A percentile compares a stretch with the other conserved stretches of the same genome.
These are phyloP conservation scores for Verticillium isaacii DNA, from an alignment of 2,329 filamentous ascomycete genomes.

Conservation along the genomic window DNA sequence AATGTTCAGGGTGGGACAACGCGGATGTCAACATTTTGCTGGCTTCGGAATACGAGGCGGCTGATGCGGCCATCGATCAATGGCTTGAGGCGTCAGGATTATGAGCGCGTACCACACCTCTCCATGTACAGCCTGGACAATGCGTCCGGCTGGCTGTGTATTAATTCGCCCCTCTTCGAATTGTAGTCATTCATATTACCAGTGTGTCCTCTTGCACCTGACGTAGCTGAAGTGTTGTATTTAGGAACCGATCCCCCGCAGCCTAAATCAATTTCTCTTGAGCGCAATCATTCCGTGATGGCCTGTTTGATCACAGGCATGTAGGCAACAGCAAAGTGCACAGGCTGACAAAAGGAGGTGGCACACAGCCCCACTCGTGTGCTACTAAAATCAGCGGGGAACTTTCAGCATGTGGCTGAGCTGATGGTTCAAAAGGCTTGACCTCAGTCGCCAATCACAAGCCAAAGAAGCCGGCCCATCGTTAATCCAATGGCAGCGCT, in stretches of 20 bases:
- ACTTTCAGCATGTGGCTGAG: not conserved
- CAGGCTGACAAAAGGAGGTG: not conserved
- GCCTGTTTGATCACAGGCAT: not conserved
- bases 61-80: too few species aligned
- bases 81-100: too few species aligned
- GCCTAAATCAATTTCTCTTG: too few species aligned
- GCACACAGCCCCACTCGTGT: not conserved
- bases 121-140: not conserved
- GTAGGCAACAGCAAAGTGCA: too few species aligned
- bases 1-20: too few species aligned
- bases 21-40: not conserved
- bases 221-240: too few species aligned
- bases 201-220: too few species aligned
- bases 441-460: not conserved
- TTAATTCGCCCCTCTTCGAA: too few species aligned
- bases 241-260: too few species aligned
- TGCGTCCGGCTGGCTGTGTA: too few species aligned
- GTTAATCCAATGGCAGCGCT: not conserved
- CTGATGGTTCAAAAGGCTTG: not conserved
- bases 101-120: not conserved
- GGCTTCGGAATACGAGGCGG: not conserved
- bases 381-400: not conserved
- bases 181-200: too few species aligned
- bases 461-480: not conserved
- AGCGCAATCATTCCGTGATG: too few species aligned